phyloP scores from a whole-genome alignment of 1,139 yeast species.

The Geotrichum siamense region DNA sequence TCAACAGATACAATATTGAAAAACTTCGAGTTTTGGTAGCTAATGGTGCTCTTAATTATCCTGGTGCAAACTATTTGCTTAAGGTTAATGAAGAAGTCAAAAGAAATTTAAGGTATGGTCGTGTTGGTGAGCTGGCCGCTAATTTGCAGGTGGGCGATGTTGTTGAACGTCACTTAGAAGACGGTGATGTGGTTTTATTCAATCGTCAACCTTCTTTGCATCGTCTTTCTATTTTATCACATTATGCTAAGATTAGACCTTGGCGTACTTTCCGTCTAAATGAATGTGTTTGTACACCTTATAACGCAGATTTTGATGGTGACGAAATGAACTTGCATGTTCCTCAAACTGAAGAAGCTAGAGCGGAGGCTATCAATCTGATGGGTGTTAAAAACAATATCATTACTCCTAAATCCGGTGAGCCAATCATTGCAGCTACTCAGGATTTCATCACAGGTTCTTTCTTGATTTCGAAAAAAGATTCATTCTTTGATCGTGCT shows the following conservation, averaged over 20 bases:
- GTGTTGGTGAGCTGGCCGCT: slow-evolving; percentile 68
- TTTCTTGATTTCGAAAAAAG: slow-evolving; percentile 85
- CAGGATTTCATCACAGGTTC: slow-evolving; percentile 99
- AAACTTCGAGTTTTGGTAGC: slow-evolving; percentile 66
- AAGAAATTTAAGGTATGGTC: slow-evolving; percentile 85
- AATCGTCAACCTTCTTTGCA: slow-evolving; percentile 98
- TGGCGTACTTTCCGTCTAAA: slow-evolving; percentile 97
- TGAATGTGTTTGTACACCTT: slow-evolving; percentile 99
- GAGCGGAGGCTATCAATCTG: slow-evolving; percentile 93
- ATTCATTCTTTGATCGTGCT: slow-evolving; percentile 85
- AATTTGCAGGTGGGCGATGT: slow-evolving; percentile 79
- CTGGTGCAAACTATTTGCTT: slow-evolving; percentile 90
- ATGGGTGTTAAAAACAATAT: slow-evolving; percentile 97
- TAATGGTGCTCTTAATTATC: slow-evolving; percentile 85
- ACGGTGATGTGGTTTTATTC: slow-evolving; percentile 91
- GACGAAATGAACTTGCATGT: slow-evolving; percentile 99
- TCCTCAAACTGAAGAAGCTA: slow-evolving; percentile 97
- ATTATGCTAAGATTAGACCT: slow-evolving; percentile 91
- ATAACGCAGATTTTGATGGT: slow-evolving; percentile 99
- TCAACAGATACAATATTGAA: slow-evolving; percentile 76
- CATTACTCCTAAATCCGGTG: slow-evolving; percentile 95
- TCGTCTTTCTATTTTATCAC: slow-evolving; percentile 87
- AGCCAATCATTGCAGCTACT: slow-evolving; percentile 98
- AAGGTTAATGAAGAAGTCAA: slow-evolving; percentile 81
- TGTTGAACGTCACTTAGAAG: slow-evolving; percentile 96